phyloP scores from a whole-genome alignment of 768 basidiomycete genomes.

The Sutorius australiensis region DNA sequence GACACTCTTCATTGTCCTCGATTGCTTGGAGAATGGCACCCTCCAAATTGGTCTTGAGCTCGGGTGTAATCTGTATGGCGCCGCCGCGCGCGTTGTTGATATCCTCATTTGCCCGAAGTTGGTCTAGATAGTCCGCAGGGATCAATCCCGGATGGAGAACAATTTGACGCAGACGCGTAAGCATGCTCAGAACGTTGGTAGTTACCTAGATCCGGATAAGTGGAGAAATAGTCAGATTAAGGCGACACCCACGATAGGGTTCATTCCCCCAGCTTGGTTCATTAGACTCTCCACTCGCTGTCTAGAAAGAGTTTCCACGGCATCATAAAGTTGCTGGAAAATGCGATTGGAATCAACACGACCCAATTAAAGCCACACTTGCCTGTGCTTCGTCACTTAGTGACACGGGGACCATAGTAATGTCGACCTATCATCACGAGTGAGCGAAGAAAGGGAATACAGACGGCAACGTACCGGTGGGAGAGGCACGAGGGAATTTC shows the following conservation, averaged over 20 bases:
- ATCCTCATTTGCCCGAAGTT: slow-evolving; percentile 40
- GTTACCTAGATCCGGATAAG: slow-evolving; percentile 44
- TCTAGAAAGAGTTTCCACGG: slow-evolving; percentile 60
- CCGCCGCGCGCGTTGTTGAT: slow-evolving; percentile 17
- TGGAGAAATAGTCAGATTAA: not conserved
- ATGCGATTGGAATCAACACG: not conserved
- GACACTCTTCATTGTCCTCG: slow-evolving; percentile 82
- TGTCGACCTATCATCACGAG: slow-evolving; percentile 54
- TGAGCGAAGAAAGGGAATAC: slow-evolving; percentile 1
- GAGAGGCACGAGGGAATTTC: slow-evolving; percentile 68
- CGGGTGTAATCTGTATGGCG: slow-evolving; percentile 45
- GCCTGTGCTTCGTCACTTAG: slow-evolving; percentile 65
- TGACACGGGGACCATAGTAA: slow-evolving; percentile 68
- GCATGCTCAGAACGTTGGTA: slow-evolving; percentile 70
- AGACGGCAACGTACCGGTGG: slow-evolving; percentile 49
- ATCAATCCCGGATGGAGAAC: slow-evolving; percentile 75
- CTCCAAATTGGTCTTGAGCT: slow-evolving; percentile 56
- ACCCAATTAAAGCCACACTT: slow-evolving; percentile 14
- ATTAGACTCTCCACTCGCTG: slow-evolving; percentile 59
- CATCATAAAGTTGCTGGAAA: slow-evolving; percentile 59
- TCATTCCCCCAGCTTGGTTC: slow-evolving; percentile 34
- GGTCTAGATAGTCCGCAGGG: slow-evolving; percentile 65
- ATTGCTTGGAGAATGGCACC: slow-evolving; percentile 57
- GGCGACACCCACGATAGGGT: slow-evolving; percentile 36
- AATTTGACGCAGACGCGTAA: slow-evolving; percentile 84